Conservation (phyloP, 495 filamentous ascomycete species). For the Filosporella fistucella region DNA sequence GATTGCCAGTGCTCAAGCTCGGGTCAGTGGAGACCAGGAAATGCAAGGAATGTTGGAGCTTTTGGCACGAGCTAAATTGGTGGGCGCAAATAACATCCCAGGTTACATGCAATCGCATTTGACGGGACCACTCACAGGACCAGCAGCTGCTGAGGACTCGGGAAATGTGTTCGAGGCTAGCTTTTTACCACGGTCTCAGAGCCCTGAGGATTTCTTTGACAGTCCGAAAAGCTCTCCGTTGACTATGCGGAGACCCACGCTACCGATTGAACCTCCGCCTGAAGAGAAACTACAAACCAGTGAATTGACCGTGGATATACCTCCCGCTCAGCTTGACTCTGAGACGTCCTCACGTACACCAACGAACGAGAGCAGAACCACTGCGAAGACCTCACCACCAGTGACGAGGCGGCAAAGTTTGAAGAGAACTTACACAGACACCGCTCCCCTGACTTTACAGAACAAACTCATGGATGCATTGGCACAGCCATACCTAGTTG, state of each 20-base stretch:
- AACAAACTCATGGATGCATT: slow-evolving; percentile 84
- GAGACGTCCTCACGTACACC: slow-evolving; percentile 51
- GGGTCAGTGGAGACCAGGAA: slow-evolving; percentile 76
- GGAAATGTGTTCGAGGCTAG: slow-evolving; percentile 79
- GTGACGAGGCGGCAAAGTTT: slow-evolving; percentile 63
- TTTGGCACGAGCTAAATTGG: slow-evolving; percentile 69
- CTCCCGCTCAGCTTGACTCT: slow-evolving; percentile 10
- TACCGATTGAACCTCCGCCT: background rate
- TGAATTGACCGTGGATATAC: slow-evolving; percentile 1
- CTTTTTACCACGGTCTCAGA: slow-evolving; percentile 53
- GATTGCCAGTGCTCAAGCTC: slow-evolving; percentile 76
- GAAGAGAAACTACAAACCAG: background rate
- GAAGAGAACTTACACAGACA: slow-evolving; percentile 86
- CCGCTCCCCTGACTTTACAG: slow-evolving; percentile 63
- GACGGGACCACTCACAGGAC: slow-evolving; percentile 69
- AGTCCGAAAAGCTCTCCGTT: slow-evolving; percentile 31
- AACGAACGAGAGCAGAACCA: slow-evolving; percentile 50
- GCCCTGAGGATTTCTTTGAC: slow-evolving; percentile 42
- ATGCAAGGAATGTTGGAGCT: slow-evolving; percentile 89
- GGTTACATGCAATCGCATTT: slow-evolving; percentile 35
- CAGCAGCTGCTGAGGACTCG: slow-evolving; percentile 56
- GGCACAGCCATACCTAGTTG: slow-evolving; percentile 71
- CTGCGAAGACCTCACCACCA: slow-evolving; percentile 44
- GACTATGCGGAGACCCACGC: slow-evolving; percentile 9
- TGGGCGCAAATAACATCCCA: slow-evolving; percentile 45